Conservation (phyloP, 208 protist species). For the Wallacemonas sp. region DNA sequence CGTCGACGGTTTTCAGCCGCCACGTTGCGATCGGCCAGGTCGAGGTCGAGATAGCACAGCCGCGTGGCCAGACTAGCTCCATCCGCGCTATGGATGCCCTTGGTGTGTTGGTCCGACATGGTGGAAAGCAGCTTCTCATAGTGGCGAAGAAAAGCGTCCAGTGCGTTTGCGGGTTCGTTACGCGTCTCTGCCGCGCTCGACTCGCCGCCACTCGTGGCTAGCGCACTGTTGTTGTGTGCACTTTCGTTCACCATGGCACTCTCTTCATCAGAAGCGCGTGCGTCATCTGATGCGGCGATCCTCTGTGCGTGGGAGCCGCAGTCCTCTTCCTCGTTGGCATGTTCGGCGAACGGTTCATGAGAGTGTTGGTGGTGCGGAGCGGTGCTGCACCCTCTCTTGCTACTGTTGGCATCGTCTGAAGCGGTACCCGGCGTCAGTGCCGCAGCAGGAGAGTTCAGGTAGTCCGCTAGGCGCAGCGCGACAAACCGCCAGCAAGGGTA, state of each 20-base stretch:
- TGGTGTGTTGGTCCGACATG: conserved; percentile 74
- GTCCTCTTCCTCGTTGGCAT: neutral
- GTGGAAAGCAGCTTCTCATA: conserved; percentile 54
- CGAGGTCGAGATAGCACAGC: conserved; percentile 71
- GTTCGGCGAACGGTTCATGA: neutral
- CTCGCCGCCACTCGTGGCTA: no score
- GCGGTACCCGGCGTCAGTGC: neutral
- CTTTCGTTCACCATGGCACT: no score
- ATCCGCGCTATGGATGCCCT: conserved; percentile 24
- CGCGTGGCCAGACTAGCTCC: conserved; percentile 10
- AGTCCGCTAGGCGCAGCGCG: conserved; percentile 42
- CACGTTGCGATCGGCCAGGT: conserved; percentile 35
- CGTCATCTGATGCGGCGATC: no score
- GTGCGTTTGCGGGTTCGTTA: conserved; percentile 1
- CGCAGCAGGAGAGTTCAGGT: neutral
- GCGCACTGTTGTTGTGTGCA: no score
- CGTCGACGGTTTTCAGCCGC: conserved; percentile 61
- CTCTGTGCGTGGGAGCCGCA: neutral
- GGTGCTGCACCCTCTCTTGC: neutral
- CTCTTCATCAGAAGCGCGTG: neutral
- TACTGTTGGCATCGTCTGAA: neutral
- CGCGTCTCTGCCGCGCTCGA: no score
- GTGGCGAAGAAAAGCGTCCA: conserved; percentile 31
- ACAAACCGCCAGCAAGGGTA: conserved; percentile 87
- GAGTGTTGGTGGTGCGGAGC: neutral